Evolutionary conservation across 495 filamentous ascomycete genomes (phyloP).

Genomic region (Talaromyces wortmannii): DNA sequence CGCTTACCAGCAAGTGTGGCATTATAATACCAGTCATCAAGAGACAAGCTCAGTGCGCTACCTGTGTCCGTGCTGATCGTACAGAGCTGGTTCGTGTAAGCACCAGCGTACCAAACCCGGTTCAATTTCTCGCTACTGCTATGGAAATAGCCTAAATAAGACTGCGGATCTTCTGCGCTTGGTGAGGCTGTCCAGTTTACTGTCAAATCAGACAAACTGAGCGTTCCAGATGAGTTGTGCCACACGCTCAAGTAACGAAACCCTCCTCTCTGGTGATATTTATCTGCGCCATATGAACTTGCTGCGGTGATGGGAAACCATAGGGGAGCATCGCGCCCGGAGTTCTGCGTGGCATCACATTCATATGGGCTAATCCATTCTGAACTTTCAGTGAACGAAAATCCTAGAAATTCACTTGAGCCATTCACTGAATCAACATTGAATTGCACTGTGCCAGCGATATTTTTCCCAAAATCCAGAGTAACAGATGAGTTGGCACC

Average conservation of each 20-base stretch:
- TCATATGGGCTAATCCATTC: slow-evolving; percentile 31
- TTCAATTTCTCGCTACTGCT: slow-evolving; percentile 49
- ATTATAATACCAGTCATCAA: no score
- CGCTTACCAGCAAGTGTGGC: no score
- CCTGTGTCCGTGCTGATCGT: slow-evolving; percentile 37
- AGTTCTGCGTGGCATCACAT: slow-evolving; percentile 34
- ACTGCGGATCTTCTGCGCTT: slow-evolving; percentile 21
- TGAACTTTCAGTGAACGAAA: slow-evolving; percentile 36
- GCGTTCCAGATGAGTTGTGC: slow-evolving; percentile 14
- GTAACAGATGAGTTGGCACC: slow-evolving; percentile 28
- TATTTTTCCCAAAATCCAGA: slow-evolving; percentile 39
- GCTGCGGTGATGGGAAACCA: slow-evolving; percentile 25
- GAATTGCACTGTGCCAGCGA: slow-evolving; percentile 33
- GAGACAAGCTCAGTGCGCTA: no score
- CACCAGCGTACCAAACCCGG: slow-evolving; percentile 57
- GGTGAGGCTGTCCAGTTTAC: slow-evolving; percentile 29
- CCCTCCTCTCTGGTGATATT: slow-evolving; percentile 28
- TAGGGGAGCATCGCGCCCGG: slow-evolving; percentile 30
- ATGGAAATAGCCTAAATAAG: slow-evolving; percentile 55
- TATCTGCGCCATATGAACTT: slow-evolving; percentile 22
- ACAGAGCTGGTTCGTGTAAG: slow-evolving; percentile 52
- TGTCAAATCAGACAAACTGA: slow-evolving; percentile 9
- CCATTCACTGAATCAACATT: slow-evolving; percentile 17
- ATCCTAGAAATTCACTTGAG: slow-evolving; percentile 26
- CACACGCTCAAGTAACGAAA: slow-evolving; percentile 37